These are phyloP conservation scores for Xylariaceae sp. DNA, from an alignment of 2,329 filamentous ascomycete species.

Conservation along the genomic window DNA sequence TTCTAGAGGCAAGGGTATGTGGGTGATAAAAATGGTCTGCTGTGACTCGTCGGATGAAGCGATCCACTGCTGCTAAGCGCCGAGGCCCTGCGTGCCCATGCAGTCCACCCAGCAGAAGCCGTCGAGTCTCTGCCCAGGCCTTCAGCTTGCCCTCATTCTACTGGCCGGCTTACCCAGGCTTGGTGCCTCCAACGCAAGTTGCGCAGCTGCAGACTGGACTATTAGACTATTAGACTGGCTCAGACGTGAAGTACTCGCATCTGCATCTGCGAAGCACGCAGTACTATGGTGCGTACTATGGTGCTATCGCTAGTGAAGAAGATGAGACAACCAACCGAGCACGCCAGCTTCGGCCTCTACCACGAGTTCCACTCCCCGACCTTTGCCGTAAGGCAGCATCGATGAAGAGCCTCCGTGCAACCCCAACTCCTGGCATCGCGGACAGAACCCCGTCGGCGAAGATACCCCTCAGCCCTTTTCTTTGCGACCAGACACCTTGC, in stretches of 20 bases:
- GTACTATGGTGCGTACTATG: no score
- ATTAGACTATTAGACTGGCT: no score
- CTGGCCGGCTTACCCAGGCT: constrained; percentile 35
- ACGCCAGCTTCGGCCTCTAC: constrained; percentile 21
- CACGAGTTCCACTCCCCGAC: constrained; percentile 19
- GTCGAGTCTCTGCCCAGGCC: constrained; percentile 22
- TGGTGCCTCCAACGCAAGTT: constrained; percentile 40
- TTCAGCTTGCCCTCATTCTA: constrained; percentile 34
- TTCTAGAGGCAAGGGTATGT: constrained; percentile 10
- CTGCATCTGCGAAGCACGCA: constrained; percentile 29
- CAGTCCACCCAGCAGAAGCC: constrained; percentile 46
- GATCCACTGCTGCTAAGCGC: constrained; percentile 60
- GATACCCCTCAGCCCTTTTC: constrained; percentile 8
- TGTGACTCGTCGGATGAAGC: constrained; percentile 50
- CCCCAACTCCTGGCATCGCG: constrained; percentile 20
- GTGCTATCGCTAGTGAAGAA: constrained; percentile 17
- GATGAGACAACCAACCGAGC: constrained; percentile 21
- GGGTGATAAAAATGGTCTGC: constrained; percentile 30
- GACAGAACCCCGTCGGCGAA: constrained; percentile 1
- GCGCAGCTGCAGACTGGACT: constrained; percentile 46
- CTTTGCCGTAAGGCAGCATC: constrained; percentile 29
- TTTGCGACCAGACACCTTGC: constrained; percentile 1
- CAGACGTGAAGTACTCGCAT: constrained; percentile 23
- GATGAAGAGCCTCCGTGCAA: constrained; percentile 40
- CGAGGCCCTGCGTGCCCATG: constrained; percentile 57